Percentiles rank a stretch among this genome's conserved stretches.
These are phyloP conservation scores for Pyricularia sp. DNA, from an alignment of 2,329 filamentous ascomycete genomes.

Conservation along the genomic window DNA sequence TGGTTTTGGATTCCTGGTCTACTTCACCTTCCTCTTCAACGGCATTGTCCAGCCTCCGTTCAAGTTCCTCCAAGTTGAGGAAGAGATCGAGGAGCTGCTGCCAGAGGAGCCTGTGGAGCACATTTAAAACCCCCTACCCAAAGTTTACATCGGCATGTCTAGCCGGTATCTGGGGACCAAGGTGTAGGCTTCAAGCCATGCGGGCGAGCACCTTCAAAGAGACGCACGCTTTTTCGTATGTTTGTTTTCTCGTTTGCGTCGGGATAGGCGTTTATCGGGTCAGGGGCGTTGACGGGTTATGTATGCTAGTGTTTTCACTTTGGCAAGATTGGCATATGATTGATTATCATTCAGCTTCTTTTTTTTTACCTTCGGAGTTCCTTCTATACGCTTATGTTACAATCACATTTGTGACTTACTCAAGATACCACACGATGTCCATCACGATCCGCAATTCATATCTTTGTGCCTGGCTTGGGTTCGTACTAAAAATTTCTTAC, in stretches of 20 bases:
- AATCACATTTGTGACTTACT: background rate
- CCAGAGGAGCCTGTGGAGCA: slow-evolving; percentile 83
- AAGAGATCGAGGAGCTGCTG: slow-evolving; percentile 54
- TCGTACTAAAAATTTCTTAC: background rate
- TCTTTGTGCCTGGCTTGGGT: background rate
- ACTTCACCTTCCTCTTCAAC: slow-evolving; percentile 95
- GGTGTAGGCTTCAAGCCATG: background rate
- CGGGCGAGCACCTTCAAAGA: background rate
- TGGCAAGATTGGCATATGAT: background rate
- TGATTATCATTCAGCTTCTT: background rate
- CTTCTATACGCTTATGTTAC: background rate
- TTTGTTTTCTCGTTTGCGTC: background rate
- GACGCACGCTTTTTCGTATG: background rate
- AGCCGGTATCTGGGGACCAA: background rate
- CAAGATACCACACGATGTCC: too few relatives aligned
- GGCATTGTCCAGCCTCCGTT: slow-evolving; percentile 81
- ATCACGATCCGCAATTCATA: background rate
- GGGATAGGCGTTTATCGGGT: background rate
- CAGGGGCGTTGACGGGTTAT: background rate
- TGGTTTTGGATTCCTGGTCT: slow-evolving; percentile 84
- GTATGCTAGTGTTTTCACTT: background rate
- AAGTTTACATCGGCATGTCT: background rate
- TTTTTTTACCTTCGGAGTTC: background rate
- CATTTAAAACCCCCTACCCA: slow-evolving; percentile 7
- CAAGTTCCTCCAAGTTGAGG: slow-evolving; percentile 49